Evolutionary conservation across 2,329 filamentous ascomycete genomes (phyloP), one percentile per base, ranked within the genome.

Genomic region (Trichothecium sympodiale): DNA sequence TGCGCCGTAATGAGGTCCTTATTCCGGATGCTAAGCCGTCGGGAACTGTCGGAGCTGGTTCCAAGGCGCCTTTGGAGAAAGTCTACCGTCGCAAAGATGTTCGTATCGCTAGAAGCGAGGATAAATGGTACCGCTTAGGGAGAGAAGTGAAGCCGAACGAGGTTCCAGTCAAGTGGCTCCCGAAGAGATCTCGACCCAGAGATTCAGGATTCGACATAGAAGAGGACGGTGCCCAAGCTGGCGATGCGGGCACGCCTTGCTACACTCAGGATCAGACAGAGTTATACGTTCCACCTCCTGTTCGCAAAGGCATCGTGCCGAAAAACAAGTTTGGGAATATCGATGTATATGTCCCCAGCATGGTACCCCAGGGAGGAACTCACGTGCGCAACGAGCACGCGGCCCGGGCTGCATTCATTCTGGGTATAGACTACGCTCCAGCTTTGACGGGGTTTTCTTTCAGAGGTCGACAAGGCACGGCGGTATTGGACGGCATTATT

Each of bases 271-370:
- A 75, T 8, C 77, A 86, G 50, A 85, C 89, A 0, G 72, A 81
- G 12, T 41, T 79, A 0, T 96, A 94, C 55, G 59, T 73, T 10
- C 74, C 89, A 1, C 82, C 85, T 1, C 80, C 86, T 0, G 79
- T 96, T 2, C 65, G 83, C 4, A 61, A 77, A 35, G 88, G 87
- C 1, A 65, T 68, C 10, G 71, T 96, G 2, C 89, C 91, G 0
- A 89, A 85, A 59, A 98, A 98, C 52, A 79, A 81, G 14, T 98
- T 86, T 55, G 87, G 87, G 9, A 98, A 98, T 51, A 80, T 96
- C 40, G 91, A 96, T 50, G 73, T 94, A 28, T 96, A 89, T 53
- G 87, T 94, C 9, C 80, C 85, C 0, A 85, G 77, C 42, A 96
- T 98, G 91, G 69, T 96, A 1, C 91, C 91, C 0, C 59, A 62